phyloP scores from a whole-genome alignment of 1,139 yeast species.

The Groenewaldozyma auringiensis region DNA sequence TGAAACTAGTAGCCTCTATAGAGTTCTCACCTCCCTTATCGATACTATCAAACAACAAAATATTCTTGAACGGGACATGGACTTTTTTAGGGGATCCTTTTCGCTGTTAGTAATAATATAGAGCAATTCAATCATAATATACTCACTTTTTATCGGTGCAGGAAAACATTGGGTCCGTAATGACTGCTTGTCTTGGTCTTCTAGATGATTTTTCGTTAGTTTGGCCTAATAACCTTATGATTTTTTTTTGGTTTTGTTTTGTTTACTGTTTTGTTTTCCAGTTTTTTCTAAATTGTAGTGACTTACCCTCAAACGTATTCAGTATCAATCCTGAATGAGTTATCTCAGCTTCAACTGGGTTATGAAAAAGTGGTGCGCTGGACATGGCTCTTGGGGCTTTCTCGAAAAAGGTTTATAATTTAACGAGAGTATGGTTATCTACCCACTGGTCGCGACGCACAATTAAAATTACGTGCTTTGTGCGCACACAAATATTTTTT shows the following conservation, averaged over 20 bases:
- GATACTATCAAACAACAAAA: neutral
- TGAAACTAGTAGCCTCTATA: conserved; percentile 3
- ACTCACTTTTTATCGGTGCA: neutral
- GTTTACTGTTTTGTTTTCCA: no score
- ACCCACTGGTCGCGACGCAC: no score
- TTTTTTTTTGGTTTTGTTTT: no score
- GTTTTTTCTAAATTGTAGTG: no score
- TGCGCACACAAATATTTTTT: no score
- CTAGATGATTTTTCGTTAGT: neutral
- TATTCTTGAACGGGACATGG: conserved; percentile 1
- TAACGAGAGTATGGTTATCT: no score
- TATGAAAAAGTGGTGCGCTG: neutral
- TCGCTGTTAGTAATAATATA: no score
- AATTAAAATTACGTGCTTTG: no score
- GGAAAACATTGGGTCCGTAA: conserved; percentile 1
- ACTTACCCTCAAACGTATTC: conserved; percentile 3
- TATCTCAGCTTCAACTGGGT: conserved; percentile 2
- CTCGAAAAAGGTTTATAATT: no score
- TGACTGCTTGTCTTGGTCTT: neutral
- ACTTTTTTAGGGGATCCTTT: no score
- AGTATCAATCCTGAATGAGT: conserved; percentile 5
- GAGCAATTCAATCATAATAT: no score
- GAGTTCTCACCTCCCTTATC: neutral
- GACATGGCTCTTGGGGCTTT: neutral
- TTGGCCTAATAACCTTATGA: no score